Conservation (phyloP, 2,329 filamentous ascomycete species). For the Nemania sp. region DNA sequence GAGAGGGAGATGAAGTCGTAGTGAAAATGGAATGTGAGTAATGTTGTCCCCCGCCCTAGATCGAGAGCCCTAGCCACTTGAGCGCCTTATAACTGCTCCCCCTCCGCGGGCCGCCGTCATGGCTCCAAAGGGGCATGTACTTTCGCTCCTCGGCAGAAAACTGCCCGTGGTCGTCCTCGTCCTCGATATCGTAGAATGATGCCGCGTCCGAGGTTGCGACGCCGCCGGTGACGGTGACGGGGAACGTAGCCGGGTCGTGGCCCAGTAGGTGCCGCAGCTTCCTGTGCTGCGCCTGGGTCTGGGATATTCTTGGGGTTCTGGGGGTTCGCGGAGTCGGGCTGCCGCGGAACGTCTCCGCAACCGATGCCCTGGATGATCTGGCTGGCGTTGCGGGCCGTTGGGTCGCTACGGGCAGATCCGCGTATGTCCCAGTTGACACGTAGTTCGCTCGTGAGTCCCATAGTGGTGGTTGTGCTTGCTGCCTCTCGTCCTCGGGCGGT, state of each 20-base stretch:
- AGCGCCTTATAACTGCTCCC: slow-evolving; percentile 56
- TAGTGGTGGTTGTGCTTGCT: neutral
- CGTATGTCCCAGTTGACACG: slow-evolving; percentile 24
- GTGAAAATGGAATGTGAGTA: too few relatives aligned
- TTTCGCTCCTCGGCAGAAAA: slow-evolving; percentile 55
- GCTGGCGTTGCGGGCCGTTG: slow-evolving; percentile 38
- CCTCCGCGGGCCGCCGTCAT: slow-evolving; percentile 42
- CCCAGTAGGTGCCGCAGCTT: slow-evolving; percentile 38
- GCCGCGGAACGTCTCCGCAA: slow-evolving; percentile 42
- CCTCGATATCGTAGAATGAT: slow-evolving; percentile 39
- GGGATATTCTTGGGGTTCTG: slow-evolving; percentile 36
- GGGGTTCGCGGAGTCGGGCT: neutral
- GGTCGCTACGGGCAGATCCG: slow-evolving; percentile 8
- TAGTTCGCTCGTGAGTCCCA: slow-evolving; percentile 10
- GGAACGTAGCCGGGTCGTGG: slow-evolving; percentile 17
- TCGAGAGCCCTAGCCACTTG: slow-evolving; percentile 55
- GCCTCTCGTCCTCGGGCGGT: slow-evolving; percentile 9
- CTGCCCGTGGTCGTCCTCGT: slow-evolving; percentile 41
- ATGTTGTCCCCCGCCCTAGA: too few relatives aligned
- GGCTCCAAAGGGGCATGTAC: slow-evolving; percentile 54
- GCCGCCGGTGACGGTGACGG: neutral
- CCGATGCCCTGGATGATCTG: slow-evolving; percentile 12
- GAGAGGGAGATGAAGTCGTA: too few relatives aligned
- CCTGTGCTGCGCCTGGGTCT: slow-evolving; percentile 40
- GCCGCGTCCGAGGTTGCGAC: slow-evolving; percentile 14